phyloP scores from a whole-genome alignment of 768 basidiomycete species.

The Guyanaporus albipodus region DNA sequence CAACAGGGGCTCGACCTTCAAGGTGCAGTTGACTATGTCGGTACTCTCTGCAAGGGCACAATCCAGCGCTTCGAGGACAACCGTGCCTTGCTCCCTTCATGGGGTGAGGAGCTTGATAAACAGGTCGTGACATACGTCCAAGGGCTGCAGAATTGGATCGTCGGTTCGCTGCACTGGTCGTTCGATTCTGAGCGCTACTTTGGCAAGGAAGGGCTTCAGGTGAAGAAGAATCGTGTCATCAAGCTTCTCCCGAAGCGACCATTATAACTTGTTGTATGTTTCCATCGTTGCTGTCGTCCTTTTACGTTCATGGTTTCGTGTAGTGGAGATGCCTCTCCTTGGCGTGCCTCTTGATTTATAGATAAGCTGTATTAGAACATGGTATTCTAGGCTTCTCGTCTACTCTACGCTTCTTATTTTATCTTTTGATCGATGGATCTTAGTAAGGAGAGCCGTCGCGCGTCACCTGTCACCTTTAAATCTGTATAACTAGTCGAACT shows the following conservation, averaged over 20 bases:
- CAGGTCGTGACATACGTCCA: conserved; percentile 56
- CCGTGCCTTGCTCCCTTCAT: conserved; percentile 50
- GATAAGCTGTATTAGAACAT: conserved; percentile 7
- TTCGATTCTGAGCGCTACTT: conserved; percentile 70
- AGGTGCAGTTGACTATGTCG: conserved; percentile 60
- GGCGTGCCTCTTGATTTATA: conserved; percentile 4
- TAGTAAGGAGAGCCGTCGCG: neutral
- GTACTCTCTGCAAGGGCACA: conserved; percentile 53
- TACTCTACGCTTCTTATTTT: conserved; percentile 7
- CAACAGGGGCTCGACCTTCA: conserved; percentile 56
- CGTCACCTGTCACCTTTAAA: too few species aligned
- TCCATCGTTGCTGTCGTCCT: neutral
- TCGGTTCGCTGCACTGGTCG: conserved; percentile 71
- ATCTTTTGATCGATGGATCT: conserved; percentile 4
- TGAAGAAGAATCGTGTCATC: conserved; percentile 53
- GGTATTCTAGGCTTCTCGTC: conserved; percentile 1
- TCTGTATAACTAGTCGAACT: conserved; percentile 1
- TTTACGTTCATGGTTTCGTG: neutral
- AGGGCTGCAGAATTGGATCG: conserved; percentile 69
- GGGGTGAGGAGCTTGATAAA: conserved; percentile 56
- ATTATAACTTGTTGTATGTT: conserved; percentile 11
- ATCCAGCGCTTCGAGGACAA: conserved; percentile 51
- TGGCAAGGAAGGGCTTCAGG: conserved; percentile 48
- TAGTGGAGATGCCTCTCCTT: neutral
- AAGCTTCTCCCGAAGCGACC: conserved; percentile 42